Base-by-base conservation (phyloP, 768 basidiomycete genomes). In the Tricholoma sp. region DNA sequence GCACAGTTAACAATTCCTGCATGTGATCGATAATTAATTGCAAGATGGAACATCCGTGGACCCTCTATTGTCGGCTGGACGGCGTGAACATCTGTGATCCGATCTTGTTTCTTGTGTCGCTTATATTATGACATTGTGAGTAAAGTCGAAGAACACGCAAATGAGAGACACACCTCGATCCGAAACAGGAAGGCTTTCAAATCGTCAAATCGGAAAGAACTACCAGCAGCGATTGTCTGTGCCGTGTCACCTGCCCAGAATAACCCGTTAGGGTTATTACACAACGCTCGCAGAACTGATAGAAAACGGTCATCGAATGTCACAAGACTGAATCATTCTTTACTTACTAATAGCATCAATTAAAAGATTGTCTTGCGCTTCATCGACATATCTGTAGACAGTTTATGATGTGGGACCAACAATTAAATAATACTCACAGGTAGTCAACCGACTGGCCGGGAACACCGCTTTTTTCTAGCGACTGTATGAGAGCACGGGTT, bases 241-340 rank as follows among this genome's bases (percentile, higher is more conserved):
- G 89, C 87, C 0, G 89, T 89, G 63, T 91, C 89, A 0, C 89
- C 89, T 0, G 87, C 88, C 85, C 86, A 89, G 59, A 89, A 85
- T 24, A 89, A 68, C 0, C 88, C 88, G 46, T 86, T 72, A 0
- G 81, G 77, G 61, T 89, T 88, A 12, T 67, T 67, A 59, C 85
- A 88, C 16, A 90, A 64, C 0, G 73, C 72, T 27, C 86, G 72
- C 43, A 90, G 67, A 3, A 90, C 88, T 89, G 12, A n/a, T 6
- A n/a, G 39, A 12, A 32, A 22, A 22, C 5, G 14, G 0, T 22
- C 1, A 46, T 46, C 22, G 14, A 18, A 14, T 3, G 5, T 18
- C 3, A 10, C 3, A 43, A 43, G 9, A 12, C 12, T 22, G 10
- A 27, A 27, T 41, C 18, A 31, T 32, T 7, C 32, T 12, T 35